Conservation (phyloP, 1,284 basidiomycete species). For the Microbotryum silenes-acaulis region DNA sequence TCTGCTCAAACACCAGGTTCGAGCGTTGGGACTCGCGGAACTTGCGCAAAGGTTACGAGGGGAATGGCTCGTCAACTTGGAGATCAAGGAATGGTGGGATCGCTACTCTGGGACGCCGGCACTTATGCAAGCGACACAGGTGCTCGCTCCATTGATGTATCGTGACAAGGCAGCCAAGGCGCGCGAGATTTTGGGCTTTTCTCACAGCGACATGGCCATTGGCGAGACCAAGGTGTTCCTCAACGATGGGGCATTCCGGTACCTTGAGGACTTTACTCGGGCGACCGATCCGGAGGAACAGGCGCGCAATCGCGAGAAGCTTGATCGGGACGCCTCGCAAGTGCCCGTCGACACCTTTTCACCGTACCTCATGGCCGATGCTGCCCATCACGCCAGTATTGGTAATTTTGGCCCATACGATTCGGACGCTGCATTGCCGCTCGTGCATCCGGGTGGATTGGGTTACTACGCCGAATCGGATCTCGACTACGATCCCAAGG, state of each 20-base stretch:
- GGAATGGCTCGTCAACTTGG: constrained; percentile 73
- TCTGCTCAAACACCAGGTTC: constrained; percentile 83
- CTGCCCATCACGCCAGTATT: constrained; percentile 36
- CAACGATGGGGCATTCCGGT: constrained; percentile 76
- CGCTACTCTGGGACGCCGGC: constrained; percentile 57
- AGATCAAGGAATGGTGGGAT: constrained; percentile 76
- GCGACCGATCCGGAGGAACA: constrained; percentile 73
- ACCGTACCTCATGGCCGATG: constrained; percentile 64
- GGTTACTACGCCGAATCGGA: constrained; percentile 47
- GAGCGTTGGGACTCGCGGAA: constrained; percentile 70
- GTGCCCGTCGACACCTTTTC: constrained; percentile 62
- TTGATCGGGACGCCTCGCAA: constrained; percentile 53
- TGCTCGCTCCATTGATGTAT: constrained; percentile 41
- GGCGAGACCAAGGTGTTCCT: constrained; percentile 84
- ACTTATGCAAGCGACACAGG: constrained; percentile 50
- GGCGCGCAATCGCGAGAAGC: constrained; percentile 59
- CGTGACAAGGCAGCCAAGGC: constrained; percentile 42
- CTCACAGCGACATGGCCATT: constrained; percentile 65
- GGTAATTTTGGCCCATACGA: constrained; percentile 38
- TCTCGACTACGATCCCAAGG: constrained; percentile 61
- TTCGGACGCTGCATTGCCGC: constrained; percentile 48
- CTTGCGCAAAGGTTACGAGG: constrained; percentile 62
- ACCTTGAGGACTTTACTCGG: constrained; percentile 79
- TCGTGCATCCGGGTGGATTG: constrained; percentile 55
- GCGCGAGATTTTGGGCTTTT: constrained; percentile 57